These are phyloP conservation scores for Exophiala spinifera DNA, from an alignment of 2,329 filamentous ascomycete genomes.

Conservation along the genomic window DNA sequence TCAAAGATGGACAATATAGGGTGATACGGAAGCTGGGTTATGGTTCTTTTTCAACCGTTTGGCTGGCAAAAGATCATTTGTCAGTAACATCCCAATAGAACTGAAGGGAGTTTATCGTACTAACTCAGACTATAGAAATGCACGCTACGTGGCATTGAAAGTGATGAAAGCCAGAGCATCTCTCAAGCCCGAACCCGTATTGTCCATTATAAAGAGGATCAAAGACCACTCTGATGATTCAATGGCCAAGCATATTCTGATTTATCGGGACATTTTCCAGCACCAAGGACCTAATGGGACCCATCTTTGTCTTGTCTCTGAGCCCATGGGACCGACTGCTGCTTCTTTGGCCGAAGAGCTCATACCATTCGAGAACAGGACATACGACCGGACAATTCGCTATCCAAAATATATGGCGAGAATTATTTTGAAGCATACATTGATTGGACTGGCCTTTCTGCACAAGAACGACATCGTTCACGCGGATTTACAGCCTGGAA, in stretches of 20 bases:
- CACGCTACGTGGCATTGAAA: constrained; percentile 15
- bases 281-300: constrained; percentile 31
- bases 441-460: constrained; percentile 30
- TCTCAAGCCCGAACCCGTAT: background rate
- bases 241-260: constrained; percentile 28
- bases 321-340: constrained; percentile 17
- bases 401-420: constrained; percentile 30
- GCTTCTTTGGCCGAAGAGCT: constrained; percentile 30
- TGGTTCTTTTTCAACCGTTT: constrained; percentile 11
- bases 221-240: constrained; percentile 5
- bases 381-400: constrained; percentile 26
- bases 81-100: too few species aligned
- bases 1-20: constrained; percentile 25
- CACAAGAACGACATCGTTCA: constrained; percentile 27
- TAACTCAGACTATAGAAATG: background rate
- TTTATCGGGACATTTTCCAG: constrained; percentile 33
- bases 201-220: constrained; percentile 7
- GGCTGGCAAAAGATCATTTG: constrained; percentile 8
- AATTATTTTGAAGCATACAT: constrained; percentile 30
- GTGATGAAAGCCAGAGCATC: constrained; percentile 5
- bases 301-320: constrained; percentile 36
- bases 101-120: too few species aligned
- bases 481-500: constrained; percentile 31
- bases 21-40: constrained; percentile 15
- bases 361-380: constrained; percentile 21